A percentile compares a stretch with the other conserved stretches of the same genome.
phyloP scores from a whole-genome alignment of 352 stramenopile species.

The Phytopythium delawarense region DNA sequence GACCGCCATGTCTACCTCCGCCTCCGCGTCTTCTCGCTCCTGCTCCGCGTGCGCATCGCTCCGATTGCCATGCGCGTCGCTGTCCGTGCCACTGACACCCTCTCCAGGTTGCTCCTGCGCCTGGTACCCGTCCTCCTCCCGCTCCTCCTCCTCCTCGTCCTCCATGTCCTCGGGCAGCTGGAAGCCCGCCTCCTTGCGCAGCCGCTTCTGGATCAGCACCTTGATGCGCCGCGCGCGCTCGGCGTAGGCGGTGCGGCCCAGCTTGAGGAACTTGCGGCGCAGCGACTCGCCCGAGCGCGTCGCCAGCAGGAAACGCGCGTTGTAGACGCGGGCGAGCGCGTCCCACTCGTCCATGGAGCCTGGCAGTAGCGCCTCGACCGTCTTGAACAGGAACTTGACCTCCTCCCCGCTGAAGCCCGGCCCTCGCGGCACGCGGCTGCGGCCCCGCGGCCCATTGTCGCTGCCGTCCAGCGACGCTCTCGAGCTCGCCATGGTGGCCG shows the following conservation, averaged over 20 bases:
- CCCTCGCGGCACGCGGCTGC: conserved; percentile 2
- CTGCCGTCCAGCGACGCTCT: background rate
- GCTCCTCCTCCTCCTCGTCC: background rate
- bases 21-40: background rate
- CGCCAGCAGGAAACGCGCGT: conserved; percentile 28
- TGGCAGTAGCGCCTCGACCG: conserved; percentile 15
- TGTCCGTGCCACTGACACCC: background rate
- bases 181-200: conserved; percentile 4
- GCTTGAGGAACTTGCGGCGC: conserved; percentile 38
- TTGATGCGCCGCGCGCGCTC: conserved; percentile 15
- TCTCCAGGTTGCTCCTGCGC: background rate
- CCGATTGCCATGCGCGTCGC: background rate
- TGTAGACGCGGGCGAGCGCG: conserved; percentile 31
- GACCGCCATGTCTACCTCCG: background rate
- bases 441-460: background rate
- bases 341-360: conserved; percentile 37
- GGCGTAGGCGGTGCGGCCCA: conserved; percentile 26
- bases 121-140: background rate
- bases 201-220: conserved; percentile 5
- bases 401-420: conserved; percentile 6
- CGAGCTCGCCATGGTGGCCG: background rate
- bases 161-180: conserved; percentile 1
- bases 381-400: conserved; percentile 18
- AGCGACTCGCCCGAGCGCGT: conserved; percentile 37
- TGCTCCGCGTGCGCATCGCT: background rate